These are phyloP conservation scores for Ramularia endophylla DNA, from an alignment of 2,329 filamentous ascomycete genomes.

Conservation along the genomic window DNA sequence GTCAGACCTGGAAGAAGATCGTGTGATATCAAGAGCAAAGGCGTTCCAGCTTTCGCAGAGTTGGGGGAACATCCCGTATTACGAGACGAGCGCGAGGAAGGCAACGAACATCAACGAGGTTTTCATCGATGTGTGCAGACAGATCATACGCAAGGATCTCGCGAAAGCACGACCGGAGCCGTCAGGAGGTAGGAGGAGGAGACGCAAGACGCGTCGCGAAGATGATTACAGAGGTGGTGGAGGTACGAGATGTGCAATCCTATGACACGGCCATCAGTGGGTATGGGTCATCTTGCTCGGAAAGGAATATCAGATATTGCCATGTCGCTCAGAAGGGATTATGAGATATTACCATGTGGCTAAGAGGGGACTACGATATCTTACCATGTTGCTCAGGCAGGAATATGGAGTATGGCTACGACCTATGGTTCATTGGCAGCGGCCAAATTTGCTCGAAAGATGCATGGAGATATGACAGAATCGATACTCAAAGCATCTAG, in stretches of 20 bases:
- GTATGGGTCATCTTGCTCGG: too few species aligned
- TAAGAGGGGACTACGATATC: too few species aligned
- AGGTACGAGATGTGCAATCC: constrained; percentile 17
- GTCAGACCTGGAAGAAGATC: constrained; percentile 80
- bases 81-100: constrained; percentile 79
- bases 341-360: too few species aligned
- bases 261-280: constrained; percentile 8
- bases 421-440: too few species aligned
- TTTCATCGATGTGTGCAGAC: constrained; percentile 48
- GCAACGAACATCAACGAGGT: constrained; percentile 86
- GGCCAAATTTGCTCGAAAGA: too few species aligned
- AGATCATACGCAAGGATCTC: constrained; percentile 32
- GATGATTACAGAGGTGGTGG: constrained; percentile 5
- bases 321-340: too few species aligned
- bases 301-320: too few species aligned
- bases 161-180: constrained; percentile 16
- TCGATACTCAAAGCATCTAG: too few species aligned
- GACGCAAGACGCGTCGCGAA: constrained; percentile 1
- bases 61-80: constrained; percentile 84
- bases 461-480: too few species aligned
- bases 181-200: constrained; percentile 9
- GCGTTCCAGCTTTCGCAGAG: constrained; percentile 80
- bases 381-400: too few species aligned
- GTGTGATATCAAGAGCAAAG: constrained; percentile 67
- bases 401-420: too few species aligned